These are phyloP conservation scores for Massospora cicadina DNA, from an alignment of 371 early-diverging fungal species.

Conservation along the genomic window DNA sequence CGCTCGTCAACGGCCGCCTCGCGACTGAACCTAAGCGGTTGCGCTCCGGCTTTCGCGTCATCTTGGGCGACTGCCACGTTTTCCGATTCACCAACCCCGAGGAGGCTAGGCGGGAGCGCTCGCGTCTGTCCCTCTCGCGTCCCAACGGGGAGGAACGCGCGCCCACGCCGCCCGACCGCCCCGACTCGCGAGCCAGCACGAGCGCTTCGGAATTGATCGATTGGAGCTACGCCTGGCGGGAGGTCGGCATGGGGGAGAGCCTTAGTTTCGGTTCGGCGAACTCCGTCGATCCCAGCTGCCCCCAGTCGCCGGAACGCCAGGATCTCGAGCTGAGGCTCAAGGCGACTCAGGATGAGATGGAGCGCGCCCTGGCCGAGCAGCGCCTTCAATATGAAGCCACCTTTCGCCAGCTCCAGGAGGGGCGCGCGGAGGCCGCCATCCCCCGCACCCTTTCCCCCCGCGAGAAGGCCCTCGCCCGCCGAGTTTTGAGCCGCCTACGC, in stretches of 20 bases:
- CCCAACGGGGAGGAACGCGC: slow-evolving; percentile 13
- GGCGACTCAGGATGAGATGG: slow-evolving; percentile 29
- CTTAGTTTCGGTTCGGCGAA: slow-evolving; percentile 30
- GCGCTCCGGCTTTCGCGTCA: slow-evolving; percentile 58
- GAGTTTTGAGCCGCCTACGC: slow-evolving; percentile 36
- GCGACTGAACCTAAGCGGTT: slow-evolving; percentile 36
- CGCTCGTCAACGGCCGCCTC: slow-evolving; percentile 59
- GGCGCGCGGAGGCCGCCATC: slow-evolving; percentile 11
- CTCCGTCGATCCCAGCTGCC: slow-evolving; percentile 11
- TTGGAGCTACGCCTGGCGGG: slow-evolving; percentile 60
- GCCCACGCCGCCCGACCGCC: slow-evolving; percentile 18
- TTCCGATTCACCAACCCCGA: slow-evolving; percentile 78
- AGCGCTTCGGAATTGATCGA: slow-evolving; percentile 40
- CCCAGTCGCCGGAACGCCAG: slow-evolving; percentile 18
- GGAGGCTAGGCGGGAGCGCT: slow-evolving; percentile 53
- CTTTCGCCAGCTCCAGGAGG: slow-evolving; percentile 23
- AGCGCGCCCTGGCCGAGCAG: slow-evolving; percentile 23
- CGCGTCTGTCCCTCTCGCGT: slow-evolving; percentile 10
- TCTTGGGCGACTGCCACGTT: slow-evolving; percentile 63
- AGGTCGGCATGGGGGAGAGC: slow-evolving; percentile 29
- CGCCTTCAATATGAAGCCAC: slow-evolving; percentile 23
- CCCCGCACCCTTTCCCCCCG: slow-evolving; percentile 20
- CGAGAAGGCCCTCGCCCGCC: slow-evolving; percentile 28
- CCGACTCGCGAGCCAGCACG: slow-evolving; percentile 28
- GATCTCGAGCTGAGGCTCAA: slow-evolving; percentile 21